These are phyloP conservation scores for Rubia yunnanensis DNA, from an alignment of 257 asterid species.

Conservation along the genomic window DNA sequence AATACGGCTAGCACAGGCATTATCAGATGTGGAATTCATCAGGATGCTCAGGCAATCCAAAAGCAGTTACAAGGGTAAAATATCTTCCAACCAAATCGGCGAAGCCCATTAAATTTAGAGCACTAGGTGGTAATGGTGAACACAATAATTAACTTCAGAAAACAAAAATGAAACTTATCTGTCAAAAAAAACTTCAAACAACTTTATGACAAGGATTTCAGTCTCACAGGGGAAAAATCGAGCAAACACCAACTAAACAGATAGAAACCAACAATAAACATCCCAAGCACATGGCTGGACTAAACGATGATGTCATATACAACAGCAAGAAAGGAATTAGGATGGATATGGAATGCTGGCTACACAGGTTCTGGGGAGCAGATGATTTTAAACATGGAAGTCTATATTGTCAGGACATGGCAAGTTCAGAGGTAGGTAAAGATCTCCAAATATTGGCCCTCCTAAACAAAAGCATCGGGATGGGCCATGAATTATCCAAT, in stretches of 20 bases:
- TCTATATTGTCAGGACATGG: conserved; percentile 57
- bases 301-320: conserved; percentile 33
- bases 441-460: conserved; percentile 72
- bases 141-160: neutral
- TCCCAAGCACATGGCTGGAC: conserved; percentile 34
- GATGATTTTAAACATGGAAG: conserved; percentile 49
- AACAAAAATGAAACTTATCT: neutral
- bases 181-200: neutral
- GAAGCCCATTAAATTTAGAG: neutral
- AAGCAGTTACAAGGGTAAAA: neutral
- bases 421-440: conserved; percentile 46
- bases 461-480: conserved; percentile 74
- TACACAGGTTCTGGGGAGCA: conserved; percentile 65
- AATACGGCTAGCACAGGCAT: neutral
- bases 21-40: neutral
- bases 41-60: neutral
- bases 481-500: conserved; percentile 66
- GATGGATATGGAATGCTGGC: conserved; percentile 43
- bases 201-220: neutral
- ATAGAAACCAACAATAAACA: conserved; percentile 16
- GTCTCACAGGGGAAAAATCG: neutral
- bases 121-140: neutral
- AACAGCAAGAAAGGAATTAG: conserved; percentile 30
- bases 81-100: neutral
- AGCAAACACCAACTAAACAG: conserved; percentile 8